Conservation (phyloP, 176 grass and related monocot species). For the Rhipidocladum racemiflorum region DNA sequence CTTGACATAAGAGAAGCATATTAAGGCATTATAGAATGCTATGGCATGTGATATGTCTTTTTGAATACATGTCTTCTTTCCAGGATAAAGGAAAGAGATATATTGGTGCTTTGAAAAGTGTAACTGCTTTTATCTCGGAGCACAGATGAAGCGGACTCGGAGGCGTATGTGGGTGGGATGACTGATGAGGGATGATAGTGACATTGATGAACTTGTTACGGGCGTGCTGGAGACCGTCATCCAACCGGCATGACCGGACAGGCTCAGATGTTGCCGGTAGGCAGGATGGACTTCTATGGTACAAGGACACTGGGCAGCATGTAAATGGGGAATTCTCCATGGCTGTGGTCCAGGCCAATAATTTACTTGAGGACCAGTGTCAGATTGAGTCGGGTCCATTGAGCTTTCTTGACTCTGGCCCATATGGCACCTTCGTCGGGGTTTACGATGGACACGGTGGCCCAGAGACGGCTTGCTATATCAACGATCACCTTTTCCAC, state of each 20-base stretch:
- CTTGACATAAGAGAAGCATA: background rate
- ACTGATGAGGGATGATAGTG: conserved; percentile 81
- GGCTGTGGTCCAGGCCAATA: conserved; percentile 95
- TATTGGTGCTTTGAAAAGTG: background rate
- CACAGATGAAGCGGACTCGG: conserved; percentile 44
- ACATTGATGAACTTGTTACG: conserved; percentile 78
- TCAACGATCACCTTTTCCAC: conserved; percentile 83
- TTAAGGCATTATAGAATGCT: background rate
- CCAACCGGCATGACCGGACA: conserved; percentile 46
- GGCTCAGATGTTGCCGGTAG: conserved; percentile 53
- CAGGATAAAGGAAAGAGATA: conserved; percentile 21
- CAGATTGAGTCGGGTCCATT: conserved; percentile 76
- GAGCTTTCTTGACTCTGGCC: conserved; percentile 69
- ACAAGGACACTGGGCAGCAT: conserved; percentile 88
- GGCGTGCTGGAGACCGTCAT: conserved; percentile 84
- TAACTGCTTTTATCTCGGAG: background rate
- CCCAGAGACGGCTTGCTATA: conserved; percentile 79
- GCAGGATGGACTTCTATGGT: conserved; percentile 90
- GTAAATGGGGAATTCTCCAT: conserved; percentile 86
- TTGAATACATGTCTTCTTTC: conserved; percentile 8
- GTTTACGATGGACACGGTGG: conserved; percentile 95
- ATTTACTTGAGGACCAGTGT: conserved; percentile 84
- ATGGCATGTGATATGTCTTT: background rate
- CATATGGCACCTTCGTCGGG: conserved; percentile 80
- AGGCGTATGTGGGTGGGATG: conserved; percentile 35